A percentile compares a stretch with the other conserved stretches of the same genome.
Conservation (phyloP, 2,329 filamentous ascomycete species). For the Myrmaecium sp. region DNA sequence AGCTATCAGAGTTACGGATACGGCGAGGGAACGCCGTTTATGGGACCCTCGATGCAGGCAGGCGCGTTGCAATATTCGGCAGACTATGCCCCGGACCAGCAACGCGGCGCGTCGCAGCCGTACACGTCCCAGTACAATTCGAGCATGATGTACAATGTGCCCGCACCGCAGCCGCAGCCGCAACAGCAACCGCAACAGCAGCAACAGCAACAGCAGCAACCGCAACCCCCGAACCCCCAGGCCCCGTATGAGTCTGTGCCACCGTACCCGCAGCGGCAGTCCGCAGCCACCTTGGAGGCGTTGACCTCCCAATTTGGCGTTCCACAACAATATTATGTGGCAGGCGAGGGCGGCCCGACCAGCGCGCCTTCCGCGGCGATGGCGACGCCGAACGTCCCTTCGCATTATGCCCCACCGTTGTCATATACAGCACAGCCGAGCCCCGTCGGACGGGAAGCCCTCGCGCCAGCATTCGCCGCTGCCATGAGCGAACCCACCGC, state of each 20-base stretch:
- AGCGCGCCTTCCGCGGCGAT: constrained; percentile 41
- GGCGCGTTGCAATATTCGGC: constrained; percentile 44
- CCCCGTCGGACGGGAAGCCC: constrained; percentile 33
- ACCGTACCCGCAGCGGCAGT: constrained; percentile 60
- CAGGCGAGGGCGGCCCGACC: constrained; percentile 41
- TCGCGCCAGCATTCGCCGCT: constrained; percentile 34
- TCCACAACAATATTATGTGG: constrained; percentile 58
- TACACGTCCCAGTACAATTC: constrained; percentile 40
- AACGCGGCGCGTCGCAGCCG: constrained; percentile 34
- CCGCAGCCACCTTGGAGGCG: constrained; percentile 63
- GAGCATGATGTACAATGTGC: constrained; percentile 66
- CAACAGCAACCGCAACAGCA: no score
- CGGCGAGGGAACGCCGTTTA: constrained; percentile 35
- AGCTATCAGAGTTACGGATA: constrained; percentile 29
- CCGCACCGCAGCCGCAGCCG: constrained; percentile 41
- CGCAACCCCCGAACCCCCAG: constrained; percentile 32
- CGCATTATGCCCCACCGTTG: constrained; percentile 41
- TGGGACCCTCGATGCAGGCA: constrained; percentile 36
- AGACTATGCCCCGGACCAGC: constrained; percentile 42
- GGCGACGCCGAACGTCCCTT: constrained; percentile 46
- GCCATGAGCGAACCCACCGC: constrained; percentile 35
- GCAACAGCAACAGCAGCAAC: constrained; percentile 16
- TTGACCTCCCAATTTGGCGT: constrained; percentile 50
- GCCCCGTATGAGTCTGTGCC: constrained; percentile 57
- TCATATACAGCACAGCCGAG: constrained; percentile 45